Percentiles rank a stretch among this genome's conserved stretches.
These are phyloP conservation scores for Aspergillus fischeri DNA, from an alignment of 2,329 filamentous ascomycete genomes.

Conservation along the genomic window DNA sequence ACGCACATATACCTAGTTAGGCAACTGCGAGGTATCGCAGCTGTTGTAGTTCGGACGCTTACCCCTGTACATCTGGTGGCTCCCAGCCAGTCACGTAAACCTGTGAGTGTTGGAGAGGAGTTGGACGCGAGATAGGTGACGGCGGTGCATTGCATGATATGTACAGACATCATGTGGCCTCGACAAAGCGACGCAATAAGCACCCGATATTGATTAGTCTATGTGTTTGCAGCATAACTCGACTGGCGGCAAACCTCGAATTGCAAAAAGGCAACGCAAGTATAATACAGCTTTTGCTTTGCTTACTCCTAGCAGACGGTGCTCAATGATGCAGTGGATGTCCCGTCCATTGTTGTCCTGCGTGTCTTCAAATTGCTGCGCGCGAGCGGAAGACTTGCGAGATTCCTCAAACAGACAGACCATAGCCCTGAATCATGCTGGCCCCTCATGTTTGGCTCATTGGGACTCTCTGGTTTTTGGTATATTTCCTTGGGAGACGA, in stretches of 20 bases:
- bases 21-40: not conserved
- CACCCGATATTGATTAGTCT: not conserved
- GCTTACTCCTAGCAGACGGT: not conserved
- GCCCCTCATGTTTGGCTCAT: not conserved
- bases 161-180: not conserved
- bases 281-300: not conserved
- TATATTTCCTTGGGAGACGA: not conserved
- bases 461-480: not conserved
- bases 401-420: not conserved
- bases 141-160: not conserved
- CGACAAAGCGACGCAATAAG: not conserved
- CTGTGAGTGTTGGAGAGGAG: not conserved
- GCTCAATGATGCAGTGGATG: not conserved
- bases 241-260: not conserved
- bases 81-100: not conserved
- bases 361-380: too few relatives aligned
- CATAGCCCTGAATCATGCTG: not conserved
- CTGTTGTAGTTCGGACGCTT: not conserved
- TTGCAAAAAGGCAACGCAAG: not conserved
- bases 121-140: not conserved
- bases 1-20: not conserved
- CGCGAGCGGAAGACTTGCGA: not conserved
- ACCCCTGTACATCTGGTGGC: not conserved
- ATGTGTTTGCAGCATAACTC: not conserved
- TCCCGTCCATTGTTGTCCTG: not conserved